Evolutionary conservation across 2,329 filamentous ascomycete species (phyloP), one percentile per base, ranked within the genome.

Genomic region (Colletotrichum orbiculare): DNA sequence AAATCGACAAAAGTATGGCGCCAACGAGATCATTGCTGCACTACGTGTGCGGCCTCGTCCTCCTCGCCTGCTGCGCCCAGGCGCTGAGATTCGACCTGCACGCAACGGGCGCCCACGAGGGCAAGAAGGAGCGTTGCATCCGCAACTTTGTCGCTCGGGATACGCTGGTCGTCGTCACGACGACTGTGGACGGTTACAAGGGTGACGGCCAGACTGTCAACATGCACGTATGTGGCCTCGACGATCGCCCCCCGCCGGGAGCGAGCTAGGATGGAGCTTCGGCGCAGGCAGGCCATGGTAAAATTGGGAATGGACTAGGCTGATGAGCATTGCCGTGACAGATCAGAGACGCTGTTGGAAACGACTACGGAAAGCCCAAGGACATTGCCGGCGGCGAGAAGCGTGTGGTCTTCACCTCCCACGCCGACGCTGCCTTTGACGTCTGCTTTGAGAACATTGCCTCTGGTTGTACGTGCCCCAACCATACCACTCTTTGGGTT

Each of bases 301-400:
- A 25, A 12, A 10, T 37, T 49, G 38, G 15, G 37, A 49, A 43
- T 15, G 43, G 35, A 49, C 12, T 34, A 45, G 4, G 48, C 69
- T 69, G 52, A 70, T 50, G 11, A 8, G 33, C 45, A 35, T 13
- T 46, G 17, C 12, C n/a, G 50, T 39, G 68, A 50, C 76, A 98
- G 95, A 97, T 99, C 80, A 91, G 91, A 79, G 96, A 99, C 81
- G 90, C 94, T 13, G 88, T 97, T 72, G 95, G 94, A 75, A 99
- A 99, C 81, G 94, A 98, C 79, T 97, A 98, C 80, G 94, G 92
- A 75, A 88, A 89, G 67, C 93, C 96, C 57, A 95, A 91, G 81
- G 94, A 99, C 75, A 89, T 98, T 66, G 91, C 89, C 13, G 96
- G 96, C 79, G 96, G 96, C 78, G 94, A 97, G 82, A 91, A 92